Conservation (phyloP, 2,329 filamentous ascomycete genomes). For the Exophiala aquamarina region DNA sequence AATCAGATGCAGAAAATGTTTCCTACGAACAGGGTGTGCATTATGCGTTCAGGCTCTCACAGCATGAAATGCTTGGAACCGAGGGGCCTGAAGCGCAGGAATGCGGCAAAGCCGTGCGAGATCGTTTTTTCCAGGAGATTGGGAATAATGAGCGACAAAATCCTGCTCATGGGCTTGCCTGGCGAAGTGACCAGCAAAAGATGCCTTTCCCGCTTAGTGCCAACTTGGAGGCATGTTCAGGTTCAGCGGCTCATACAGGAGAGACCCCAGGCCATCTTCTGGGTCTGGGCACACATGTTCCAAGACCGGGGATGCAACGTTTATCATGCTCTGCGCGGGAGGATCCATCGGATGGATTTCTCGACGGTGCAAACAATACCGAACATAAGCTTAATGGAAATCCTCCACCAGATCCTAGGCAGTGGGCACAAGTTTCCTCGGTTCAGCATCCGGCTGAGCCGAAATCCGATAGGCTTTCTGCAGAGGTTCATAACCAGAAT, state of each 20-base stretch:
- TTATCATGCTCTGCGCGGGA: not conserved
- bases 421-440: too few relatives aligned
- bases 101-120: conserved; percentile 8
- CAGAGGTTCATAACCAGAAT: too few relatives aligned
- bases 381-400: too few relatives aligned
- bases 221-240: conserved; percentile 12
- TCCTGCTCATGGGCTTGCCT: conserved; percentile 6
- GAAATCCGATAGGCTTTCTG: too few relatives aligned
- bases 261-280: not conserved
- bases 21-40: conserved; percentile 6
- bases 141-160: conserved; percentile 7
- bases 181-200: conserved; percentile 12
- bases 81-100: conserved; percentile 1
- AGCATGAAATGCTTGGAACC: not conserved
- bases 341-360: too few relatives aligned
- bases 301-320: not conserved
- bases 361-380: too few relatives aligned
- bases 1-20: not conserved
- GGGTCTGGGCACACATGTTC: not conserved
- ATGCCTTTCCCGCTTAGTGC: conserved; percentile 24
- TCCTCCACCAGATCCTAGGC: too few relatives aligned
- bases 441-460: too few relatives aligned
- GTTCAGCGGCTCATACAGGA: not conserved
- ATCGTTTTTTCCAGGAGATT: conserved; percentile 10
- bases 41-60: conserved; percentile 13